Evolutionary conservation across 768 basidiomycete species (phyloP).

Genomic region (Boletus reticulatus): DNA sequence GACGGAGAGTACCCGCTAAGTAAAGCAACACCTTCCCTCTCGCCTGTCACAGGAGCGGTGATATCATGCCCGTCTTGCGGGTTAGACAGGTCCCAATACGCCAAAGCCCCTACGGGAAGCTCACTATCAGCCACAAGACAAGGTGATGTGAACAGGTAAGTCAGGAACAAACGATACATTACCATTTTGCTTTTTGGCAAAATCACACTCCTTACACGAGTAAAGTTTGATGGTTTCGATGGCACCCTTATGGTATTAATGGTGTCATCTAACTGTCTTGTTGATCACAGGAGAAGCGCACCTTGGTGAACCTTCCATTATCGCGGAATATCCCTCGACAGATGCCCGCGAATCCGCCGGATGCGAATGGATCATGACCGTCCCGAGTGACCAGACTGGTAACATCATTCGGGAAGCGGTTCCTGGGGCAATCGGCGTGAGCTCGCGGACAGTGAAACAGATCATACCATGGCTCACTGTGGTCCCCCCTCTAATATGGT

Average conservation of each 20-base stretch:
- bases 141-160: neutral
- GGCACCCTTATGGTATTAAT: neutral
- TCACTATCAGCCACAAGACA: neutral
- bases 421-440: too few species aligned
- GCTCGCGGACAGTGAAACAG: too few species aligned
- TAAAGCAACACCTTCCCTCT: slow-evolving; percentile 61
- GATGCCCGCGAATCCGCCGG: neutral
- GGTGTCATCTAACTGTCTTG: neutral
- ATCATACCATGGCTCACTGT: too few species aligned
- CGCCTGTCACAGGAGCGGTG: slow-evolving; percentile 48
- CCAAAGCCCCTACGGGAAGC: neutral
- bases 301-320: neutral
- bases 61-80: slow-evolving; percentile 12
- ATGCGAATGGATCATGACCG: neutral
- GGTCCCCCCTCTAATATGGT: too few species aligned
- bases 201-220: neutral
- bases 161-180: too few species aligned
- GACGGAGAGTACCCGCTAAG: slow-evolving; percentile 69
- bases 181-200: neutral
- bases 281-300: neutral
- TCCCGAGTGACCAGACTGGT: neutral
- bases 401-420: neutral
- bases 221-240: neutral
- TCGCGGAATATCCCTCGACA: too few species aligned
- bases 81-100: slow-evolving; percentile 58